phyloP scores from a whole-genome alignment of 306 rosid genomes.

The Trifolium subterraneum region DNA sequence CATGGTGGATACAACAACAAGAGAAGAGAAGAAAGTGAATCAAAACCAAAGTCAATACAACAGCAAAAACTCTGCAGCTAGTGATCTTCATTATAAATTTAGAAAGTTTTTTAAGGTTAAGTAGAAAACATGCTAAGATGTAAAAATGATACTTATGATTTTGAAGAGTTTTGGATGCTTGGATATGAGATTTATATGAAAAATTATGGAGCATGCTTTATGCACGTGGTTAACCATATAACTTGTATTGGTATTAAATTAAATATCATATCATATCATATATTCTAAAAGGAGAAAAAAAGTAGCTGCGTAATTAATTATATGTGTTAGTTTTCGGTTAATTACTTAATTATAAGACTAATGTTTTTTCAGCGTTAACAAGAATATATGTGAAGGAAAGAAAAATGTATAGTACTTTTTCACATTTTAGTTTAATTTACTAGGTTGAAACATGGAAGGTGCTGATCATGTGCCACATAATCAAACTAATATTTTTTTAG shows the following conservation, averaged over 20 bases:
- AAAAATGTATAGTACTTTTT: conserved; percentile 29
- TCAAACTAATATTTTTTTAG: conserved; percentile 32
- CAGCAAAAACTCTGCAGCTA: conserved; percentile 42
- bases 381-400: background rate
- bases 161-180: conserved; percentile 39
- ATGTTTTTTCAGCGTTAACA: conserved; percentile 28
- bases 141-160: conserved; percentile 12
- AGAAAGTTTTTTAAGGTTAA: conserved; percentile 30
- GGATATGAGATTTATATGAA: conserved; percentile 55
- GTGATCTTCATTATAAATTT: conserved; percentile 49
- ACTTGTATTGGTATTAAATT: conserved; percentile 32
- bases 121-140: conserved; percentile 30
- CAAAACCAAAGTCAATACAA: conserved; percentile 52
- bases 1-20: conserved; percentile 46
- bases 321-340: conserved; percentile 29
- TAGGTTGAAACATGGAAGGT: conserved; percentile 46
- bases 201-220: conserved; percentile 41
- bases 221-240: conserved; percentile 61
- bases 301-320: conserved; percentile 18
- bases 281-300: conserved; percentile 18
- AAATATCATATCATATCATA: too few species aligned
- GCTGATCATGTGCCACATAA: conserved; percentile 54
- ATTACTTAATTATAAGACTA: conserved; percentile 12
- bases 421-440: conserved; percentile 14
- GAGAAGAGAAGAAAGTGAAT: conserved; percentile 53